These are phyloP conservation scores for Aegilops speltoides DNA, from an alignment of 176 grass and related monocot species.

Conservation along the genomic window DNA sequence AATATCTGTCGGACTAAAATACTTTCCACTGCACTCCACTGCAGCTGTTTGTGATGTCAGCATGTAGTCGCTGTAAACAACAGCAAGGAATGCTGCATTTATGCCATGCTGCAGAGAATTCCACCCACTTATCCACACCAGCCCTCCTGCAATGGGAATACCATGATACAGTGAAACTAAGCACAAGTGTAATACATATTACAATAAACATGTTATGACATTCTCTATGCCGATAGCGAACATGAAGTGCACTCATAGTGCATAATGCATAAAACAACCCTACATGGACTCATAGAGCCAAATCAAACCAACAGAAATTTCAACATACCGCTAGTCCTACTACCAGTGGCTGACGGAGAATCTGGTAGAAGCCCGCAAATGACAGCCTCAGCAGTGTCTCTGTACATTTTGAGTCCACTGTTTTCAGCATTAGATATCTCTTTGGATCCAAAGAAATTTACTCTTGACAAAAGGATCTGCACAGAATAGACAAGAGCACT, in stretches of 20 bases:
- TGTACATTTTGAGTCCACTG: constrained; percentile 69
- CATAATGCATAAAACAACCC: not conserved
- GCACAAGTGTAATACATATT: not conserved
- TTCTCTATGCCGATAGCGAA: not conserved
- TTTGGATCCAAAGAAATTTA: constrained; percentile 87
- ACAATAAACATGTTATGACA: not conserved
- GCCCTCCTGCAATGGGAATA: constrained; percentile 60
- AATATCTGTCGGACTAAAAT: constrained; percentile 75
- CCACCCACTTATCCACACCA: constrained; percentile 87
- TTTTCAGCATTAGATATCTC: constrained; percentile 87
- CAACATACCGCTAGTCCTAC: constrained; percentile 74
- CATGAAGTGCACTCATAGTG: not conserved
- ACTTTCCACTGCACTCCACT: constrained; percentile 83
- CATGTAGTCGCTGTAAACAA: constrained; percentile 99
- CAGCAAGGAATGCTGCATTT: constrained; percentile 81
- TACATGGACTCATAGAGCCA: not conserved
- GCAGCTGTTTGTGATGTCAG: constrained; percentile 69
- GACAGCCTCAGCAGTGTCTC: constrained; percentile 87
- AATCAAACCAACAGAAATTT: constrained; percentile 20
- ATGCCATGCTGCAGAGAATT: constrained; percentile 89
- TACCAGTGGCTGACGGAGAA: constrained; percentile 88
- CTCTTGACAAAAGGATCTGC: constrained; percentile 91
- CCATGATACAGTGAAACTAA: constrained; percentile 19
- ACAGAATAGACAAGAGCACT: constrained; percentile 24
- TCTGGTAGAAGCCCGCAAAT: constrained; percentile 95